phyloP scores from a whole-genome alignment of 2,329 filamentous ascomycete species.

The Cordyceps cateniannulata region DNA sequence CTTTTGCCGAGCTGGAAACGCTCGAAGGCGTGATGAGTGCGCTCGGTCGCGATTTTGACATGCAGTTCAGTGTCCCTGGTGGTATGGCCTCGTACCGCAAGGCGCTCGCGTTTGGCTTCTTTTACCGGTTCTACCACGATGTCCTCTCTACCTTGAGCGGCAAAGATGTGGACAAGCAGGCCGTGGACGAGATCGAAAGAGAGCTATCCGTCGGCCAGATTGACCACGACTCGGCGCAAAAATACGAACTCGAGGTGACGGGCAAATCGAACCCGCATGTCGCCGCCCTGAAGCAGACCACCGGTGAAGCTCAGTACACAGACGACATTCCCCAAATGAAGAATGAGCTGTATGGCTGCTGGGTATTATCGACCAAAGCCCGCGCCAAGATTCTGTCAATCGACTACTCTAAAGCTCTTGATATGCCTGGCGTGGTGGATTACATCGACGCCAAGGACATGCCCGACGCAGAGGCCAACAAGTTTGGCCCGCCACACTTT shows the following conservation, averaged over 20 bases:
- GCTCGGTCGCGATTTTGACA: constrained; percentile 81
- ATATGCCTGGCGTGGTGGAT: constrained; percentile 78
- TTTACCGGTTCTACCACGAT: constrained; percentile 96
- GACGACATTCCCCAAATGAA: constrained; percentile 84
- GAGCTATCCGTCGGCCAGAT: constrained; percentile 74
- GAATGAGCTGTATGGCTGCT: constrained; percentile 83
- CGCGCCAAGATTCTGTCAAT: constrained; percentile 79
- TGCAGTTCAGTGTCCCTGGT: constrained; percentile 85
- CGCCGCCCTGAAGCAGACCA: constrained; percentile 87
- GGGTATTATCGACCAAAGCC: constrained; percentile 82
- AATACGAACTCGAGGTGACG: constrained; percentile 75
- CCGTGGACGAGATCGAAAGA: constrained; percentile 77
- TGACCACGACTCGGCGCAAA: constrained; percentile 66
- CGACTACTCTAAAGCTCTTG: constrained; percentile 67
- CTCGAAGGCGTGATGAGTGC: constrained; percentile 86
- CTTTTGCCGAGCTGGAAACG: constrained; percentile 72
- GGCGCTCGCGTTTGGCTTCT: constrained; percentile 84
- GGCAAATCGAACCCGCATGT: constrained; percentile 84
- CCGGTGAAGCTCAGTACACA: constrained; percentile 91
- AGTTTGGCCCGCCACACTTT: constrained; percentile 75
- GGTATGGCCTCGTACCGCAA: constrained; percentile 97
- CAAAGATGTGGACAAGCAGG: constrained; percentile 58
- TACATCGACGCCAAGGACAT: constrained; percentile 80
- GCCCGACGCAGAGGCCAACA: constrained; percentile 73
- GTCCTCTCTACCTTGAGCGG: constrained; percentile 58